A percentile compares a stretch with the other conserved stretches of the same genome.
Evolutionary conservation across 164 flowering plant species (phyloP).

Genomic region (Vitis riparia): DNA sequence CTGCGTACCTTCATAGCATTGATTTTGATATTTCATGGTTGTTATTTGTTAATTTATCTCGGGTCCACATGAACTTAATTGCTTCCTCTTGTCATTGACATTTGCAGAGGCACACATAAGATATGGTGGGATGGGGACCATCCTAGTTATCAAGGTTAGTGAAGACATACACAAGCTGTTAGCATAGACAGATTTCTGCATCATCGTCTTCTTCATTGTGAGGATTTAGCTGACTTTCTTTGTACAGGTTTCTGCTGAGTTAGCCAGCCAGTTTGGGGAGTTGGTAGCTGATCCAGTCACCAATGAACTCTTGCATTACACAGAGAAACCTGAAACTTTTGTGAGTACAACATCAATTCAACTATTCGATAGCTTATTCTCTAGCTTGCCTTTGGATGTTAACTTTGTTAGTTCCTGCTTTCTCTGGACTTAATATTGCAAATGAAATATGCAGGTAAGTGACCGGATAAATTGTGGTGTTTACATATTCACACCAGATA

Average conservation of each 20-base stretch:
- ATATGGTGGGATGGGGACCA: conserved; percentile 93
- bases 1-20: too few relatives aligned
- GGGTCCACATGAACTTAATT: neutral
- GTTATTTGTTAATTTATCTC: neutral
- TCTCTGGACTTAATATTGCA: too few relatives aligned
- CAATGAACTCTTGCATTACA: conserved; percentile 88
- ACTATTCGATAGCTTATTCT: neutral
- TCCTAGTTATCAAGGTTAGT: conserved; percentile 89
- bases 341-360: conserved; percentile 45
- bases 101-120: conserved; percentile 78
- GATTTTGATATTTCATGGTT: neutral
- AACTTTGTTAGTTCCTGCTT: neutral
- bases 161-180: conserved; percentile 3
- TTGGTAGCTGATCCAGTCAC: conserved; percentile 89
- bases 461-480: conserved; percentile 97
- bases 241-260: conserved; percentile 88
- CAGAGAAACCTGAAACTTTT: conserved; percentile 98
- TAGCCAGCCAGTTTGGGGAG: conserved; percentile 92
- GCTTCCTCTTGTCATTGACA: conserved; percentile 9
- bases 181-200: neutral
- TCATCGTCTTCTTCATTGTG: neutral
- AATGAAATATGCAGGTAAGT: conserved; percentile 65
- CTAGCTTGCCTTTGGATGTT: neutral
- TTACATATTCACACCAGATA: conserved; percentile 86
- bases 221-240: neutral